Percentiles rank a stretch among this genome's conserved stretches.
phyloP scores from a whole-genome alignment of 495 filamentous ascomycete genomes.

The Hyaloscypha hepaticicola region DNA sequence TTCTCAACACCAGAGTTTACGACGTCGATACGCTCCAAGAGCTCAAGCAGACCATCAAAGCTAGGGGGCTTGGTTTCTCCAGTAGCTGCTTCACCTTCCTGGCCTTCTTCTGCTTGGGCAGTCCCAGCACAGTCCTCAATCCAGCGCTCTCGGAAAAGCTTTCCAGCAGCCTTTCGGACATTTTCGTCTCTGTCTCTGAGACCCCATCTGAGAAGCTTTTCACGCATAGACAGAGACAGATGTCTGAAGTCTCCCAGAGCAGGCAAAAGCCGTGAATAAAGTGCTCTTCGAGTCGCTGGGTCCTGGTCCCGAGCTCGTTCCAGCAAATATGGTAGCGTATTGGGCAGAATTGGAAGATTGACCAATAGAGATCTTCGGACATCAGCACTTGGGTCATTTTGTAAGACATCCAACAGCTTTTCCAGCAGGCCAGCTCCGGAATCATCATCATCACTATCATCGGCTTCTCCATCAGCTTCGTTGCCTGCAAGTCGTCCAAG shows the following conservation, averaged over 20 bases:
- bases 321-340: constrained; percentile 85
- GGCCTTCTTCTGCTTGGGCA: constrained; percentile 44
- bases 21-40: constrained; percentile 91
- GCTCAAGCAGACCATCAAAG: constrained; percentile 76
- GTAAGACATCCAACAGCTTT: constrained; percentile 85
- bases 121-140: constrained; percentile 87
- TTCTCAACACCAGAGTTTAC: constrained; percentile 86
- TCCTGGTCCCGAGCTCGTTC: constrained; percentile 91
- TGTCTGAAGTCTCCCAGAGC: constrained; percentile 94
- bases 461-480: constrained; percentile 69
- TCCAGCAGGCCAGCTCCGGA: constrained; percentile 62
- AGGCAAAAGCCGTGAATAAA: constrained; percentile 87
- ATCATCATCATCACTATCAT: constrained; percentile 62
- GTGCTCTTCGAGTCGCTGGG: constrained; percentile 71
- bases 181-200: constrained; percentile 92
- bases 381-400: constrained; percentile 93
- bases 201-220: constrained; percentile 95
- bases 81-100: constrained; percentile 39
- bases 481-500: constrained; percentile 82
- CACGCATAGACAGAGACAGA: constrained; percentile 90
- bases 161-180: constrained; percentile 85
- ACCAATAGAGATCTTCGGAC: constrained; percentile 84
- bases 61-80: constrained; percentile 58
- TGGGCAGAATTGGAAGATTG: constrained; percentile 78
- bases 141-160: constrained; percentile 92